Base-by-base conservation (phyloP, 257 asterid species). In the Echites panduratus region DNA sequence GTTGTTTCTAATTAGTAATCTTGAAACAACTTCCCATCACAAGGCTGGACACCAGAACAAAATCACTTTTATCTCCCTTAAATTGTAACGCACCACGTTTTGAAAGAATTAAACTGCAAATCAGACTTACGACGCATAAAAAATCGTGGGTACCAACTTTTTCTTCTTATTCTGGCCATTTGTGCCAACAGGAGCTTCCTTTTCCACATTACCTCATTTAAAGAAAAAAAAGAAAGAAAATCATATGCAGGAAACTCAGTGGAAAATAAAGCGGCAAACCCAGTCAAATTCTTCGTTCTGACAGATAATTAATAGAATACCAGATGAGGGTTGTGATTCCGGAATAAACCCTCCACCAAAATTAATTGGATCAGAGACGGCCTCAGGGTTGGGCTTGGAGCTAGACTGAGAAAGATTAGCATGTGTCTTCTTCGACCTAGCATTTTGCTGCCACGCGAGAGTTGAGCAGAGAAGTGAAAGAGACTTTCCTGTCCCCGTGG, bases 401-500 rank as follows among this genome's bases (percentile, higher is more conserved):
- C 83, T 79, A 9, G 89, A 83, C 56, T 79, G 83, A 77, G 84
- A 69, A 53, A 85, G 56, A 54, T 80, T 73, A 1, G 79, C 78
- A 3, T 44, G 74, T 27, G 78, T 40, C 48, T 76, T 87, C 84
- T 79, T 91, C 65, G 47, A 47, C 64, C 81, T 89, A 78, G 66
- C 85, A 61, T 79, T 84, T 81, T 86, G 91, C 79, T 94, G 99
- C 99, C 99, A 94, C 65, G 98, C 98, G 22, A 94, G 84, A 17
- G 83, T 70, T 4, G 99, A 90, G 82, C 99, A 94, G 14, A 94
- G 98, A 67, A 94, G 87, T 43, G 99, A 91, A 4, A 92, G 88
- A 3, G 99, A 80, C 73, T 94, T 94, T 22, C 99, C 99, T 0
- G 99, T 94, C n/a, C 99, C 99, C 9, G 99, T 94, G 2, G 99